A percentile compares a stretch with the other conserved stretches of the same genome.
Evolutionary conservation across 257 asterid genomes (phyloP).

Genomic region (Solanum chilense): DNA sequence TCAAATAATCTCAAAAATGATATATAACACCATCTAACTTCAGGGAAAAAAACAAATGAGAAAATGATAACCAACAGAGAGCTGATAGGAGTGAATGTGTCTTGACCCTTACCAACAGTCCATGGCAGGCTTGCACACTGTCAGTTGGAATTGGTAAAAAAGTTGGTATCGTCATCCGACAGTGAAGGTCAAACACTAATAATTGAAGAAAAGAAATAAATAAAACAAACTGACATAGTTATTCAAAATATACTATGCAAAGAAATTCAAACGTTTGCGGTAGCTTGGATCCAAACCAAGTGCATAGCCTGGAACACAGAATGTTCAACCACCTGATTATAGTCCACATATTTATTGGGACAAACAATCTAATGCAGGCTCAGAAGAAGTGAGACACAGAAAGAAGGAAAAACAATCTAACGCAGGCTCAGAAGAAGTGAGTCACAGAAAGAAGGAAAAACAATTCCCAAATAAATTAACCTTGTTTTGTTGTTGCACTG

Average conservation of each 20-base stretch:
- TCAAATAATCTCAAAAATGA: background rate
- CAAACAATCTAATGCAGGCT: background rate
- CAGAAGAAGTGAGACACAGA: too few relatives aligned
- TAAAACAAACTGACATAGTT: background rate
- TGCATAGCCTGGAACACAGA: constrained; percentile 66
- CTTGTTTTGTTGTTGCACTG: background rate
- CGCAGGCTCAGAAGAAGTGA: background rate
- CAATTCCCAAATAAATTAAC: background rate
- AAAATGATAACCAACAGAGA: constrained; percentile 7
- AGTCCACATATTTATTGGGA: background rate
- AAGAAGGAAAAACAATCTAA: too few relatives aligned
- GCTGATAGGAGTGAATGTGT: constrained; percentile 97
- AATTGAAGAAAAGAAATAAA: background rate
- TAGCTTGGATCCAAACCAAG: constrained; percentile 91
- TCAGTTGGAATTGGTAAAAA: constrained; percentile 7
- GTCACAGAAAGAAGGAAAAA: background rate
- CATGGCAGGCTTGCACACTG: constrained; percentile 99
- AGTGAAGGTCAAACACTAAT: background rate
- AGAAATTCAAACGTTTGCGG: constrained; percentile 62
- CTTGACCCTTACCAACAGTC: constrained; percentile 95
- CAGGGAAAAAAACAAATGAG: background rate
- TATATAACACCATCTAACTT: background rate
- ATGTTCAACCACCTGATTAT: background rate
- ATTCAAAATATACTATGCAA: background rate
- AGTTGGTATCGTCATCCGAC: background rate